Percentiles rank a stretch among this genome's conserved stretches.
phyloP scores from a whole-genome alignment of 768 basidiomycete species.

The Mycena metata region DNA sequence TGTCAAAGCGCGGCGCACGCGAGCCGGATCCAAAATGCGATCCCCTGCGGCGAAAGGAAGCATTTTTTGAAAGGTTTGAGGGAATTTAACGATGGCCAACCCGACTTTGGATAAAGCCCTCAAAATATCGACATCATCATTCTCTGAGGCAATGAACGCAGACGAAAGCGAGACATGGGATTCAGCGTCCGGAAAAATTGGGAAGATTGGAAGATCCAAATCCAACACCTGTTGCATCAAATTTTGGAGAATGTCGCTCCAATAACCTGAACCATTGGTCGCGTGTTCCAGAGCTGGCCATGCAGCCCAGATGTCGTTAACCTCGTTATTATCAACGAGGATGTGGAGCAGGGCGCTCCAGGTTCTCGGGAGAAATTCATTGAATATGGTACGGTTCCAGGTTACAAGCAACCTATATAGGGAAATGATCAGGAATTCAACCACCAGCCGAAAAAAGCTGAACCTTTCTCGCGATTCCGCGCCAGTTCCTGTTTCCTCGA shows the following conservation, averaged over 20 bases:
- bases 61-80: conserved; percentile 4
- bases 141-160: conserved; percentile 19
- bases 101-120: conserved; percentile 27
- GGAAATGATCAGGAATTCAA: not conserved
- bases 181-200: conserved; percentile 31
- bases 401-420: conserved; percentile 36
- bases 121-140: conserved; percentile 14
- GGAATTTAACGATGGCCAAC: conserved; percentile 24
- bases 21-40: conserved; percentile 17
- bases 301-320: conserved; percentile 39
- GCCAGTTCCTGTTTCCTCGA: conserved; percentile 41
- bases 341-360: conserved; percentile 35
- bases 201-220: conserved; percentile 29
- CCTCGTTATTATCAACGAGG: conserved; percentile 31
- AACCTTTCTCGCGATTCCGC: conserved; percentile 41
- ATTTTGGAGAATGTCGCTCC: conserved; percentile 26
- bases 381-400: conserved; percentile 41
- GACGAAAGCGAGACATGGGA: conserved; percentile 42
- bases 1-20: conserved; percentile 17
- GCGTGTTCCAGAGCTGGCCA: conserved; percentile 34
- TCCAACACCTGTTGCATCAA: conserved; percentile 23
- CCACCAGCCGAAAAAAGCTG: not conserved
- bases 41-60: not conserved
- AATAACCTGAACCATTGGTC: conserved; percentile 22
- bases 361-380: conserved; percentile 36